phyloP scores from a whole-genome alignment of 2,329 filamentous ascomycete genomes.

The Aspergillus flavus region DNA sequence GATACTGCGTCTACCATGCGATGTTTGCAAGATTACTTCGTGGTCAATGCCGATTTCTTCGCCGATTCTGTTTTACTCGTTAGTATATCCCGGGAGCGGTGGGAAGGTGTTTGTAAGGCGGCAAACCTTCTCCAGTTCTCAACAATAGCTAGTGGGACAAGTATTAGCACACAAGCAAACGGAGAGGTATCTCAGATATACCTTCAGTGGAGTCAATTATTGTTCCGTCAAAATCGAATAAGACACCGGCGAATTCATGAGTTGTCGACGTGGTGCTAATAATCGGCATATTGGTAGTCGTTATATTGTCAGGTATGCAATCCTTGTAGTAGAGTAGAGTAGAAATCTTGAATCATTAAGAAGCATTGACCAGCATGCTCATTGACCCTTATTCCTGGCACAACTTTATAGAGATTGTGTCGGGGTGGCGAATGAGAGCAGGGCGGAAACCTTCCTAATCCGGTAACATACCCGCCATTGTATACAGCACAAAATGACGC shows the following conservation, averaged over 20 bases:
- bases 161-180: not conserved
- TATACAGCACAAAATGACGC: not conserved
- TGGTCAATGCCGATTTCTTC: conserved; percentile 7
- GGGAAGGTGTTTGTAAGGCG: not conserved
- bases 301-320: not conserved
- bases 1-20: conserved; percentile 10
- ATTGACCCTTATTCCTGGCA: not conserved
- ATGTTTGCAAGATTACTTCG: conserved; percentile 4
- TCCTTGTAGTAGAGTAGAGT: not conserved
- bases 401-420: not conserved
- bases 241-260: conserved; percentile 8
- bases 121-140: conserved; percentile 9
- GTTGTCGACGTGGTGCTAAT: not conserved
- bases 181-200: not conserved
- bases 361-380: not conserved
- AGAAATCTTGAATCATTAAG: not conserved
- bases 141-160: not conserved
- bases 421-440: not conserved
- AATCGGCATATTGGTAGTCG: not conserved
- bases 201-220: conserved; percentile 13
- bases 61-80: not conserved
- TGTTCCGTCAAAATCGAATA: conserved; percentile 11
- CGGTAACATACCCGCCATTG: not conserved
- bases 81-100: not conserved
- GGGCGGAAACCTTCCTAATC: not conserved